These are phyloP conservation scores for Dillenia suffruticosa DNA, from an alignment of 164 flowering plant genomes.

Conservation along the genomic window DNA sequence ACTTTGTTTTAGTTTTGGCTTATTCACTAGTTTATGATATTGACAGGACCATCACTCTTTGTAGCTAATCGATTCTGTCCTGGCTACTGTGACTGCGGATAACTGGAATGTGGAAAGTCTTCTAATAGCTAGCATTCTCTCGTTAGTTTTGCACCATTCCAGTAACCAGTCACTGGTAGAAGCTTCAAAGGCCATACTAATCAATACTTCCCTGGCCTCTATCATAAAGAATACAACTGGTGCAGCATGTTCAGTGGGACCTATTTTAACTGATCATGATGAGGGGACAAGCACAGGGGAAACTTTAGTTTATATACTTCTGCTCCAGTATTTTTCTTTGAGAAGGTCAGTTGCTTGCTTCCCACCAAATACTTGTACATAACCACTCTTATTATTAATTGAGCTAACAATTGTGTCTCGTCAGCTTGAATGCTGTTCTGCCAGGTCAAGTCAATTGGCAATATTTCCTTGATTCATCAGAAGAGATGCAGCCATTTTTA, in stretches of 20 bases:
- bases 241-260: slow-evolving; percentile 59
- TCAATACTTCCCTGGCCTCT: slow-evolving; percentile 44
- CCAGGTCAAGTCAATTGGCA: slow-evolving; percentile 55
- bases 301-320: slow-evolving; percentile 44
- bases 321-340: slow-evolving; percentile 49
- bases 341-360: slow-evolving; percentile 53
- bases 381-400: not conserved
- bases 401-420: slow-evolving; percentile 19
- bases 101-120: slow-evolving; percentile 45
- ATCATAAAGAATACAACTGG: slow-evolving; percentile 27
- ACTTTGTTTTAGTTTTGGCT: not conserved
- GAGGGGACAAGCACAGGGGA: slow-evolving; percentile 55
- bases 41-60: slow-evolving; percentile 14
- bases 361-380: not conserved
- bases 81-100: slow-evolving; percentile 19
- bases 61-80: slow-evolving; percentile 57
- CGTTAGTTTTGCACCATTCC: slow-evolving; percentile 67
- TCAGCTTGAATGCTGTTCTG: slow-evolving; percentile 49
- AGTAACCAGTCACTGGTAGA: slow-evolving; percentile 44
- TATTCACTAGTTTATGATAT: not conserved
- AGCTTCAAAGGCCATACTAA: slow-evolving; percentile 61
- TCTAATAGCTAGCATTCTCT: slow-evolving; percentile 47
- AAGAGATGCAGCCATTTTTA: slow-evolving; percentile 17
- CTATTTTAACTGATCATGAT: slow-evolving; percentile 50
- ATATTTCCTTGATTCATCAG: slow-evolving; percentile 32